phyloP scores from a whole-genome alignment of 805 yeast genomes.

The Candida morakotiae region DNA sequence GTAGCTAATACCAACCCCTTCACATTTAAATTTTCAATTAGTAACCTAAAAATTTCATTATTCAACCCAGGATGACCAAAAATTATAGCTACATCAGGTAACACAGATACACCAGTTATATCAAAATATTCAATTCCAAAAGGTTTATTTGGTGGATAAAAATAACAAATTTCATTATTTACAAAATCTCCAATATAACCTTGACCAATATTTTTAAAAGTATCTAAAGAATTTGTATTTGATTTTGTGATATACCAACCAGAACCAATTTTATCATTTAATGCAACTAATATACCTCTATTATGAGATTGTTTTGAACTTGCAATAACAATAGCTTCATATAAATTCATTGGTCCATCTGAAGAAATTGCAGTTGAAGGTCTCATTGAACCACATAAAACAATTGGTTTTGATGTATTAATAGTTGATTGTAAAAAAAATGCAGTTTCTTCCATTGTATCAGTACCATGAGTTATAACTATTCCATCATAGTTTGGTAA shows the following conservation, averaged over 20 bases:
- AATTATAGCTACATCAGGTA: constrained; percentile 50
- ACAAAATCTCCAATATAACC: constrained; percentile 62
- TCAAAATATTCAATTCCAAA: constrained; percentile 40
- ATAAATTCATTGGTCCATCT: constrained; percentile 70
- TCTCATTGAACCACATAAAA: constrained; percentile 71
- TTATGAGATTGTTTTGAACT: constrained; percentile 45
- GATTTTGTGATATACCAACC: constrained; percentile 70
- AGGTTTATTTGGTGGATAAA: constrained; percentile 60
- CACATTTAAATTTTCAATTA: constrained; percentile 40
- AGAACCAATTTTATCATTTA: constrained; percentile 65
- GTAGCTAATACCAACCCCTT: constrained; percentile 63
- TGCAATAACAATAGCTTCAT: constrained; percentile 66
- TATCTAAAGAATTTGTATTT: constrained; percentile 66
- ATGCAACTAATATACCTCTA: constrained; percentile 60
- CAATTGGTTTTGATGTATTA: constrained; percentile 49
- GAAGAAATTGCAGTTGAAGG: constrained; percentile 68
- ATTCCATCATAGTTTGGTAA: constrained; percentile 50
- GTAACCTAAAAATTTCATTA: constrained; percentile 42
- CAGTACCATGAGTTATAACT: constrained; percentile 71
- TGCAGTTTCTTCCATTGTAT: constrained; percentile 64
- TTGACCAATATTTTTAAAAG: constrained; percentile 64
- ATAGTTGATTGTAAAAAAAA: constrained; percentile 54
- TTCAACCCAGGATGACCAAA: constrained; percentile 62
- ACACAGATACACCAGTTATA: constrained; percentile 19
- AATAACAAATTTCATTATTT: constrained; percentile 60